Conservation (phyloP, 2,329 filamentous ascomycete species). For the Penicillium thymicola region DNA sequence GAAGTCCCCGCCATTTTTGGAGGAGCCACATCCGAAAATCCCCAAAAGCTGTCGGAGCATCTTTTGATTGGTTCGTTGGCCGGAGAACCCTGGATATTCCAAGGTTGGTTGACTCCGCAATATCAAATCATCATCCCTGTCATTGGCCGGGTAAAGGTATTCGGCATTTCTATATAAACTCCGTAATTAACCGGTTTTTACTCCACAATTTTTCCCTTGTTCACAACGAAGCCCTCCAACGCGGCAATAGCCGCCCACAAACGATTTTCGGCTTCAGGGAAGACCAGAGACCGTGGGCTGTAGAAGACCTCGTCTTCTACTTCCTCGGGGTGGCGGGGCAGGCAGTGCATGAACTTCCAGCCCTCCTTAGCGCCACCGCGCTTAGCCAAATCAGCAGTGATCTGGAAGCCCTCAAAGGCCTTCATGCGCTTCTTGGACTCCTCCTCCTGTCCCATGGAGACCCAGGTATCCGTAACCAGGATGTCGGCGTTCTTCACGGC, state of each 20-base stretch:
- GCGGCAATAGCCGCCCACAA: constrained; percentile 87
- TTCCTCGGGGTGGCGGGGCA: constrained; percentile 88
- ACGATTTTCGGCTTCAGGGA: constrained; percentile 90
- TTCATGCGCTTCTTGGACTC: constrained; percentile 73
- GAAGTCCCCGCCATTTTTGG: background rate
- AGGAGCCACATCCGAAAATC: constrained; percentile 2
- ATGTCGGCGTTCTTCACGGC: constrained; percentile 82
- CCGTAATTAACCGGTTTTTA: constrained; percentile 7
- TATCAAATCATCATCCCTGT: constrained; percentile 13
- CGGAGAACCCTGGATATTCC: background rate
- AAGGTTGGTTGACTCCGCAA: background rate
- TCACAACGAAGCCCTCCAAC: constrained; percentile 87
- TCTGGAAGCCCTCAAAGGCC: constrained; percentile 86
- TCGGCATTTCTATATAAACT: background rate
- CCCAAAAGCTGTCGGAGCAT: constrained; percentile 15
- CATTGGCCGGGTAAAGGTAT: constrained; percentile 7
- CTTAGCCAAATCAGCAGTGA: constrained; percentile 80
- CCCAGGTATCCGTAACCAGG: constrained; percentile 95
- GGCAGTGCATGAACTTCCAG: constrained; percentile 99
- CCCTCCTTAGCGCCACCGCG: constrained; percentile 78
- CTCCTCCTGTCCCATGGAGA: constrained; percentile 95
- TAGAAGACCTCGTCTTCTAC: constrained; percentile 96
- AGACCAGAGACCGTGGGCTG: constrained; percentile 77
- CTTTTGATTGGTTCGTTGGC: constrained; percentile 2
- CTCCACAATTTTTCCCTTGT: constrained; percentile 71